Evolutionary conservation across 2,329 filamentous ascomycete species (phyloP), one percentile per base, ranked within the genome.

Genomic region (Penicillium olsonii): DNA sequence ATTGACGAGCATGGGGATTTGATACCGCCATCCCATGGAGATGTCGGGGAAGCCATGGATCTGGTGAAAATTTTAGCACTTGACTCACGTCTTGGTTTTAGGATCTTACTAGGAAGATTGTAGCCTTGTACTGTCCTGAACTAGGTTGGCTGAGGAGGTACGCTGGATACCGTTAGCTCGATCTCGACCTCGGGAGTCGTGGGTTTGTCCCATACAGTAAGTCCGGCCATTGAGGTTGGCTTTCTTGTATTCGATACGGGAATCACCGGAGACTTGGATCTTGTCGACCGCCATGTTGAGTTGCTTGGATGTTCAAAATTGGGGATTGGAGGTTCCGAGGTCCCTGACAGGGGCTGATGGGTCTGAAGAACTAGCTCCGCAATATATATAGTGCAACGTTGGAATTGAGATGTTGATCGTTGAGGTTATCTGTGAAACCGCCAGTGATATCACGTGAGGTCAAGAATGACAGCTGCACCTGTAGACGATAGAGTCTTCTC

Each of bases 31-130:
- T 65, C 87, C 90, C 65, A 91, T 84, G 8, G 84, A 83, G 15
- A 94, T 72, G 71, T 96, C 91, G 0, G 92, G 92, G 73, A 86
- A 95, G 57, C 92, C 92, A 70, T 91, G 87, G 64, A 88, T 75
- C 78, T 81, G 38, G 6, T 45, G 35, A 15, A 20, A 12, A 3
- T 15, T 20, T 54, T 29, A 52, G 29, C 29, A 9, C 34, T 18
- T 42, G 24, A 20, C 17, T n/a, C 4, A 35, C 34, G 9, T 24
- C 17, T 11, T 33, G 10, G n/a, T 35, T 2, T 5, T 24, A n/a
- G 40, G 4, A 15, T 53, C 63, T 46, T 60, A 83, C 77, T 49
- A 85, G 70, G 53, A 85, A 76, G 14, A 84, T 73, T 0, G 79
- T 83, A 22, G 73, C 76, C 53, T 69, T 76, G 56, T 72, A 75